These are phyloP conservation scores for Adansonia rubrostipa DNA, from an alignment of 441 rosid species.

Conservation along the genomic window DNA sequence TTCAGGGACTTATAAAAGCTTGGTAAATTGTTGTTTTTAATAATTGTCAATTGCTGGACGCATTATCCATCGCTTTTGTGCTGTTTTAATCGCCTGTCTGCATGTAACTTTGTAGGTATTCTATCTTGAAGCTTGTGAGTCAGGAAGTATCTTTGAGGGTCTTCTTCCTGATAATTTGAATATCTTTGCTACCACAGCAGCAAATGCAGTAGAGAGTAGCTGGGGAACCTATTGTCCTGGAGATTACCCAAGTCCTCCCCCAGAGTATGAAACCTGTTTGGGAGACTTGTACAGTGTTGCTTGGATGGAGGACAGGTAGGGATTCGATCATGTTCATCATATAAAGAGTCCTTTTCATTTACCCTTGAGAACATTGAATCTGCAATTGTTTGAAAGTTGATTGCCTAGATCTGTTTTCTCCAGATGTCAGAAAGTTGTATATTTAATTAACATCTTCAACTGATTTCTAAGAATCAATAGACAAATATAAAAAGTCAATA, in stretches of 20 bases:
- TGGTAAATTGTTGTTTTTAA: slow-evolving; percentile 48
- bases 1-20: slow-evolving; percentile 75
- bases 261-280: slow-evolving; percentile 89
- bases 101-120: slow-evolving; percentile 60
- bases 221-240: slow-evolving; percentile 98
- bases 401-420: slow-evolving; percentile 10
- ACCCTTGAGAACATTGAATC: background rate
- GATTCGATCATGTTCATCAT: background rate
- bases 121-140: slow-evolving; percentile 97
- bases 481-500: background rate
- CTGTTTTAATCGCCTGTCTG: slow-evolving; percentile 9
- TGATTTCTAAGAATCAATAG: background rate
- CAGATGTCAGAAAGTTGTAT: background rate
- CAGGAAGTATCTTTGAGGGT: slow-evolving; percentile 96
- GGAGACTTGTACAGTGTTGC: slow-evolving; percentile 96
- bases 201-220: slow-evolving; percentile 92
- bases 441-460: background rate
- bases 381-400: background rate
- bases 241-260: slow-evolving; percentile 79
- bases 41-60: background rate
- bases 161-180: slow-evolving; percentile 82
- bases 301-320: slow-evolving; percentile 98
- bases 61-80: background rate
- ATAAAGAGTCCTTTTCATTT: background rate
- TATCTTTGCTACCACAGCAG: slow-evolving; percentile 91